phyloP scores from a whole-genome alignment of 2,329 filamentous ascomycete genomes.

The Calcarisporium arbuscula region DNA sequence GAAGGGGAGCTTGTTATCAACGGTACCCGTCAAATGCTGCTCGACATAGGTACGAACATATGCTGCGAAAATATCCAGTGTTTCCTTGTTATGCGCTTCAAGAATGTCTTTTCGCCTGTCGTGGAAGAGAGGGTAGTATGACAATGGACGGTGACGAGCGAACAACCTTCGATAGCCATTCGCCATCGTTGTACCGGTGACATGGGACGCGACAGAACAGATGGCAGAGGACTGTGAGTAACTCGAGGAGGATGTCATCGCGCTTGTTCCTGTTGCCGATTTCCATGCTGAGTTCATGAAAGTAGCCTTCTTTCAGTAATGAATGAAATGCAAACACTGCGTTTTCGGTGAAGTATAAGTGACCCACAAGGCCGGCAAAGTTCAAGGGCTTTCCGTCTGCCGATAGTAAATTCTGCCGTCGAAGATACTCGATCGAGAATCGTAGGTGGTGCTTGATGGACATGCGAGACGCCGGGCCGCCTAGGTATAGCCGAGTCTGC shows the following conservation, averaged over 20 bases:
- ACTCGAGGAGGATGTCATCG: slow-evolving; percentile 47
- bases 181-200: slow-evolving; percentile 30
- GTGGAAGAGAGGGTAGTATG: slow-evolving; percentile 58
- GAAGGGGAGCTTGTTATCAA: slow-evolving; percentile 54
- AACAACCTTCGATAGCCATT: slow-evolving; percentile 40
- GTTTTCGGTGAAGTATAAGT: slow-evolving; percentile 73
- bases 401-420: slow-evolving; percentile 60
- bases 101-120: slow-evolving; percentile 50
- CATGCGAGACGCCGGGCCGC: slow-evolving; percentile 60
- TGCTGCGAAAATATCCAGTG: slow-evolving; percentile 56
- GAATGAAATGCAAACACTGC: slow-evolving; percentile 72
- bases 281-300: slow-evolving; percentile 53
- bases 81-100: slow-evolving; percentile 56
- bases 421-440: slow-evolving; percentile 75
- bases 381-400: slow-evolving; percentile 58
- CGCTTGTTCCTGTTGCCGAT: slow-evolving; percentile 43
- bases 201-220: slow-evolving; percentile 58
- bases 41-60: slow-evolving; percentile 66
- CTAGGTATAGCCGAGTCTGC: slow-evolving; percentile 63
- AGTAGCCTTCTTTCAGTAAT: slow-evolving; percentile 64
- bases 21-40: slow-evolving; percentile 47
- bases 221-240: slow-evolving; percentile 65
- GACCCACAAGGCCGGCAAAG: slow-evolving; percentile 63
- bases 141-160: slow-evolving; percentile 57
- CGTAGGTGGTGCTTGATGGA: slow-evolving; percentile 69